Percentiles rank a stretch among this genome's conserved stretches.
These are phyloP conservation scores for Leccinum boreale DNA, from an alignment of 768 basidiomycete genomes.

Conservation along the genomic window DNA sequence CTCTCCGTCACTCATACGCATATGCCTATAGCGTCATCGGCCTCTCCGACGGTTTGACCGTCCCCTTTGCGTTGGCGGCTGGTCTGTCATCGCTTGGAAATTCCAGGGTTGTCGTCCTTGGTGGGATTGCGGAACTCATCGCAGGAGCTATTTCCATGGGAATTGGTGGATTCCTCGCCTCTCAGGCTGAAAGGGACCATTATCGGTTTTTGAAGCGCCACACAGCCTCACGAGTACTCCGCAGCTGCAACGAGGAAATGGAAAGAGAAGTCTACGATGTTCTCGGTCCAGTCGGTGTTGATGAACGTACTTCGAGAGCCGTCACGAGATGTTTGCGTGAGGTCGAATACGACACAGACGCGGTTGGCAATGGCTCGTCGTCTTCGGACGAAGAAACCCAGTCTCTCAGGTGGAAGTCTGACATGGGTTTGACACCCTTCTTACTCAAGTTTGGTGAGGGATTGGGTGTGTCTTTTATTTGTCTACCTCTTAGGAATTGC, in stretches of 20 bases:
- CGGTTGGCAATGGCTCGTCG: constrained; percentile 14
- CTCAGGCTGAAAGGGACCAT: constrained; percentile 95
- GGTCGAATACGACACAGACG: constrained; percentile 48
- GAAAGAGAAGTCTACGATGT: constrained; percentile 91
- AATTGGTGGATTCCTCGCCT: constrained; percentile 95
- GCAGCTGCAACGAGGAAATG: constrained; percentile 92
- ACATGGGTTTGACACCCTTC: constrained; percentile 89
- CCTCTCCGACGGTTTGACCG: constrained; percentile 86
- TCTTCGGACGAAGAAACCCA: constrained; percentile 53
- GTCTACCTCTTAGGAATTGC: not conserved
- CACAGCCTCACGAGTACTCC: constrained; percentile 77
- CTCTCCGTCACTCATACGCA: not conserved
- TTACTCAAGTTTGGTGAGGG: constrained; percentile 96
- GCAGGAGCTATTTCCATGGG: constrained; percentile 98
- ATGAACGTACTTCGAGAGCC: constrained; percentile 71
- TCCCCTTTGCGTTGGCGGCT: constrained; percentile 88
- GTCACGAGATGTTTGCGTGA: constrained; percentile 76
- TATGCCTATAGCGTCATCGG: constrained; percentile 66
- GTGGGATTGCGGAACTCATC: constrained; percentile 93
- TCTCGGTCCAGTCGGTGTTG: constrained; percentile 86
- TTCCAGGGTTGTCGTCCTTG: constrained; percentile 88
- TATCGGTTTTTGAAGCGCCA: constrained; percentile 76
- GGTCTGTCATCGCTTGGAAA: constrained; percentile 87
- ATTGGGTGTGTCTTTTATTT: constrained; percentile 52
- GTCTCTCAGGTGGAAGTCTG: constrained; percentile 62